Conservation (phyloP, 371 early-diverging fungal species). For the Syncephalastrum sp. region DNA sequence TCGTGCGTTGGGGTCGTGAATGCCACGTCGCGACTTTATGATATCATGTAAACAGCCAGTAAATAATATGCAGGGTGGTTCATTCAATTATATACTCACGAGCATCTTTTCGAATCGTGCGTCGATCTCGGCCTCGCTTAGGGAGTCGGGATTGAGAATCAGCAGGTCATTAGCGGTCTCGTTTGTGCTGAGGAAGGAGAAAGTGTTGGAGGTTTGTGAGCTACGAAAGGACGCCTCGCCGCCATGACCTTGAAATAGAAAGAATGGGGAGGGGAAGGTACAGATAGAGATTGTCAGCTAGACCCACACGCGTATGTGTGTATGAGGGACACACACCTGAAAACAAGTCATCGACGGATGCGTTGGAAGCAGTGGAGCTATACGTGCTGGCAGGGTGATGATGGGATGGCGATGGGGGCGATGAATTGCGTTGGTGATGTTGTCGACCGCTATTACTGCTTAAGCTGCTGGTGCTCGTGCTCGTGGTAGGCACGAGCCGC, state of each 20-base stretch:
- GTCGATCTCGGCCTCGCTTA: conserved; percentile 34
- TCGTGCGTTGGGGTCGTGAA: conserved; percentile 37
- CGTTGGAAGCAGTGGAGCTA: conserved; percentile 12
- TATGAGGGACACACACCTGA: conserved; percentile 1
- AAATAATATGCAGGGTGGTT: not conserved
- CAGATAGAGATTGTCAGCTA: not conserved
- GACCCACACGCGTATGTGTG: too few species aligned
- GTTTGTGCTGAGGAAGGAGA: conserved; percentile 12
- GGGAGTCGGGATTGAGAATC: conserved; percentile 3
- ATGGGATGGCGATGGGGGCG: conserved; percentile 14
- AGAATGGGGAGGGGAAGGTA: not conserved
- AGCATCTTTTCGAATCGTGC: conserved; percentile 50
- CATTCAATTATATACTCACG: conserved; percentile 14
- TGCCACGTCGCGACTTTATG: conserved; percentile 42
- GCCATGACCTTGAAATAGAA: conserved; percentile 7
- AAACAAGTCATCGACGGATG: conserved; percentile 17
- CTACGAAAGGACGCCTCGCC: conserved; percentile 18
- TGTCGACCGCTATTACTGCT: conserved; percentile 1
- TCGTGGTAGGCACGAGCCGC: conserved; percentile 6
- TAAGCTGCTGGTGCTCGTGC: conserved; percentile 7
- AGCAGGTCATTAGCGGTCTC: conserved; percentile 12
- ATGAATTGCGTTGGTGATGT: conserved; percentile 5
- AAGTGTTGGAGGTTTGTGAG: conserved; percentile 18
- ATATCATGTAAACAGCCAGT: not conserved
- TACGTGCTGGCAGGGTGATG: conserved; percentile 9